Evolutionary conservation across 768 basidiomycete genomes (phyloP), one percentile per base, ranked within the genome.

Genomic region (Panaeolus cyanescens): DNA sequence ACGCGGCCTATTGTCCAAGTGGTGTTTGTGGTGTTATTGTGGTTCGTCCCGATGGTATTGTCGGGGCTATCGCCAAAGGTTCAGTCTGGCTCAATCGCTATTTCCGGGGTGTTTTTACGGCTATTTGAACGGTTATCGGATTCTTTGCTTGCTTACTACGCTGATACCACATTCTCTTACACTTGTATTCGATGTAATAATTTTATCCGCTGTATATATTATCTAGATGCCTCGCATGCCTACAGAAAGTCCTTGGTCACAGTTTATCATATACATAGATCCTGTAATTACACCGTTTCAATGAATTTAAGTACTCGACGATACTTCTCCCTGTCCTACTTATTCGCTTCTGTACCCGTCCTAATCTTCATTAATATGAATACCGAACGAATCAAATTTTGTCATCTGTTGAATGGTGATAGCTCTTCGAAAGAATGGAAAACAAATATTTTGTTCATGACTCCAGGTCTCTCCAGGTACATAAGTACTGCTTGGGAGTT

Each of bases 21-120:
- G 73, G 72, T 30, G 72, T 72, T 19, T 76, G 65, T 54, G 71
- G 68, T 19, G 68, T 79, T 10, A 74, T 75, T 1, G 71, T 79
- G 25, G 69, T 82, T 15, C 67, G 83, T n/a, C 83, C 82, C 0
- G 83, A 84, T 64, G 80, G 78, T 15, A 73, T 78, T 10, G 70
- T 80, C 5, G 83, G 82, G 17, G 79, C 77, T 3, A 69, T 79
- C 32, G 75, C 76, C 17, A 67, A 68, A 20, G 74, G 72, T 15
- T 59, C 62, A 8, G 65, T 69, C 5, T 73, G 77, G 31, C 40
- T 79, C 53, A 60, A 68, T 55, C 71, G 66, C 19, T 80, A 80
- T 60, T 76, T 80, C 59, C 61, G 63, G 2, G 68, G 69, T 7
- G 70, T 80, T 54, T 75, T 64, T 42, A 54, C 56, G n/a, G 54